Evolutionary conservation across 257 asterid genomes (phyloP).

Genomic region (Solanum pennellii): DNA sequence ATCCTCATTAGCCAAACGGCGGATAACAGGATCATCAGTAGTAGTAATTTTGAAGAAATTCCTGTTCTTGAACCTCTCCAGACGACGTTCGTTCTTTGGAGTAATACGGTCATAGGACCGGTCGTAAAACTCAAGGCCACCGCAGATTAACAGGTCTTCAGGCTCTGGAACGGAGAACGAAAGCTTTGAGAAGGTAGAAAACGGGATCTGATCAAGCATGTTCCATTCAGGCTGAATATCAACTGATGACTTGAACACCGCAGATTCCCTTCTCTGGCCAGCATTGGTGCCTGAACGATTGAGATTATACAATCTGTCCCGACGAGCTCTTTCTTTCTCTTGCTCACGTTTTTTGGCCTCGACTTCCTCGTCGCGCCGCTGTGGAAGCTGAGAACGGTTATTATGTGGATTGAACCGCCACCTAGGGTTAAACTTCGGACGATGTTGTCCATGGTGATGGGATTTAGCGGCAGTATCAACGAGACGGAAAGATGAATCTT

Average conservation of each 20-base stretch:
- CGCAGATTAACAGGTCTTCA: conserved; percentile 74
- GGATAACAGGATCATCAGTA: conserved; percentile 88
- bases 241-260: conserved; percentile 80
- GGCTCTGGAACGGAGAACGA: conserved; percentile 82
- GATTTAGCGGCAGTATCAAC: conserved; percentile 83
- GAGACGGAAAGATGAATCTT: conserved; percentile 78
- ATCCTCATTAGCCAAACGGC: conserved; percentile 93
- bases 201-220: conserved; percentile 95
- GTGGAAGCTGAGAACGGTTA: conserved; percentile 79
- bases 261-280: conserved; percentile 59
- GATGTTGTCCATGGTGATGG: conserved; percentile 51
- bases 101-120: conserved; percentile 74
- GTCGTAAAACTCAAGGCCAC: conserved; percentile 82
- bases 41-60: conserved; percentile 94
- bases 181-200: conserved; percentile 80
- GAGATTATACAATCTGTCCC: conserved; percentile 52
- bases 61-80: conserved; percentile 82
- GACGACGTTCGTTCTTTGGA: conserved; percentile 57
- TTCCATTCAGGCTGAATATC: conserved; percentile 99
- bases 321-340: conserved; percentile 81
- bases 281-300: conserved; percentile 40
- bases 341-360: conserved; percentile 85
- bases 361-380: conserved; percentile 90
- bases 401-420: conserved; percentile 70
- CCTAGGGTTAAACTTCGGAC: conserved; percentile 75